Evolutionary conservation across 768 basidiomycete genomes (phyloP).

Genomic region (Hericium coralloides): DNA sequence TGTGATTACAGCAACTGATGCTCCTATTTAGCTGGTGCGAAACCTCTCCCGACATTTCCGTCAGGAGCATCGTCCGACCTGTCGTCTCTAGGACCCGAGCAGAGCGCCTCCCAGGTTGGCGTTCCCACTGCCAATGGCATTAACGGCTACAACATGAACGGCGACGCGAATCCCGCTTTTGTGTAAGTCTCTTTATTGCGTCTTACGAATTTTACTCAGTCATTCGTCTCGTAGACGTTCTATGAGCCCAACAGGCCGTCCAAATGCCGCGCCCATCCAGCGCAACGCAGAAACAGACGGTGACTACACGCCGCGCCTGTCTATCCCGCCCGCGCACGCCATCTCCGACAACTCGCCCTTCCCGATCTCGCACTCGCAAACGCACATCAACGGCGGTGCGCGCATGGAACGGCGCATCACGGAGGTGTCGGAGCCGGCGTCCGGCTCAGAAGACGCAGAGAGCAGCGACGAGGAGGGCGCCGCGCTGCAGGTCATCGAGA

Average conservation of each 20-base stretch:
- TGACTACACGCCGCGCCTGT: constrained; percentile 17
- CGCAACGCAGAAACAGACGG: constrained; percentile 4
- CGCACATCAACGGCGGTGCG: constrained; percentile 13
- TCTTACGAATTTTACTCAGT: too few species aligned
- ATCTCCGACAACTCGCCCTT: constrained; percentile 31
- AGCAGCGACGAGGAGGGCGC: not conserved
- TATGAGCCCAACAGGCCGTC: not conserved
- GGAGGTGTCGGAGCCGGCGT: constrained; percentile 13
- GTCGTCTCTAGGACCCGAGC: constrained; percentile 68
- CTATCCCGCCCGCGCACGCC: constrained; percentile 46
- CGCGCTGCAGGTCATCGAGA: constrained; percentile 11
- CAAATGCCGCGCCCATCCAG: constrained; percentile 10
- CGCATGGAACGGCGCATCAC: constrained; percentile 11
- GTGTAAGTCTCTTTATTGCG: too few species aligned
- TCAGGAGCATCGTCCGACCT: constrained; percentile 34
- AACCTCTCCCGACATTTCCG: not conserved
- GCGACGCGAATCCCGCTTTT: not conserved
- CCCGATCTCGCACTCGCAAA: constrained; percentile 14
- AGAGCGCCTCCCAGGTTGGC: constrained; percentile 60
- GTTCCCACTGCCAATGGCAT: not conserved
- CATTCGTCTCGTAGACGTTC: not conserved
- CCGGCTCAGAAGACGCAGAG: not conserved
- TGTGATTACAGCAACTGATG: not conserved
- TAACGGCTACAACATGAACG: not conserved
- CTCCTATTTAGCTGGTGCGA: not conserved